Base-by-base conservation (phyloP, 2,329 filamentous ascomycete genomes). In the Lachnellula willkommii region DNA sequence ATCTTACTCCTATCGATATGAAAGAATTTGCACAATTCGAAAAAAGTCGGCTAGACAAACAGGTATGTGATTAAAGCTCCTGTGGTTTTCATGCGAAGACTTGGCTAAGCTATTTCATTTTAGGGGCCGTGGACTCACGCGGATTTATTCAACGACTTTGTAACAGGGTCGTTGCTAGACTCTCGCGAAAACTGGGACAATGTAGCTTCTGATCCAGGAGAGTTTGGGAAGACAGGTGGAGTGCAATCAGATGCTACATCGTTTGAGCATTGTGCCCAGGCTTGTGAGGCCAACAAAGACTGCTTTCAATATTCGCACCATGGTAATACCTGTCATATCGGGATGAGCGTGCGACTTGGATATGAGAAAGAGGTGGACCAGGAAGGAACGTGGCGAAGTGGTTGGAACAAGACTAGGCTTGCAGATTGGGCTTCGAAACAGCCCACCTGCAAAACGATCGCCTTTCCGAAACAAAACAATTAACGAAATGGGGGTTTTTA, bases 161-260 rank as follows among this genome's bases (percentile, higher is more conserved):
- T 80, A 54, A 68, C 67, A 1, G 73, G 72, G 2, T 72, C 73
- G 22, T 68, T 80, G 56, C 66, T 71, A 37, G 60, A 69, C 5
- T 63, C 67, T 39, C 74, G 76, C 15, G 69, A 75, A 12, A 69
- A 79, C 47, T 82, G 79, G 79, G 76, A 81, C 65, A 82, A 82
- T 62, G 60, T 76, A 74, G 55, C 74, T 68, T 47, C 75, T 66
- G 17, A 65, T 70, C 0, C 60, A 75, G 15, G 75, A 79, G 65
- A 74, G 72, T 54, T 52, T 42, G 51, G 51, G 12, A 57, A 52
- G 68, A 71, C n/a, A 77, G 76, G 14, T 75, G 78, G 69, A 24
- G 32, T 48, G 60, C 51, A 5, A 59, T 62, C 6, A 73, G 75
- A 51, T 68, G 74, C 8, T 66, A 75, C 67, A 73, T 63, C 61